Evolutionary conservation across 176 grass and related monocot species (phyloP).

Genomic region (Paspalum notatum): DNA sequence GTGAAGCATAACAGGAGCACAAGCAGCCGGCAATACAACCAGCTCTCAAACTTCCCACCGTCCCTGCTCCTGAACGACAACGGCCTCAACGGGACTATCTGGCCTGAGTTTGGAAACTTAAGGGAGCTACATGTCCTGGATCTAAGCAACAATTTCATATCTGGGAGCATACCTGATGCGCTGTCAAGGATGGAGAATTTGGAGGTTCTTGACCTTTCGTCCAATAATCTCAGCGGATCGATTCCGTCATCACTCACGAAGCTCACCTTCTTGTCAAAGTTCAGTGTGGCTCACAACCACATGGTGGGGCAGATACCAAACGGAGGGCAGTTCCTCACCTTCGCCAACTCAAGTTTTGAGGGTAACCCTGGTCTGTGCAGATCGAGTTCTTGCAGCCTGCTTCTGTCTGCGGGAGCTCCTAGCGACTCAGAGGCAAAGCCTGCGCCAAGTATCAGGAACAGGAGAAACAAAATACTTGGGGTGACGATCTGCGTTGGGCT

Average conservation of each 20-base stretch:
- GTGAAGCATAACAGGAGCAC: conserved; percentile 88
- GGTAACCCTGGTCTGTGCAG: conserved; percentile 80
- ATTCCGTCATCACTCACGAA: conserved; percentile 75
- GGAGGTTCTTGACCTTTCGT: conserved; percentile 90
- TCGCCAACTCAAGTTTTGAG: conserved; percentile 90
- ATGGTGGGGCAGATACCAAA: conserved; percentile 67
- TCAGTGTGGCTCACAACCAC: conserved; percentile 87
- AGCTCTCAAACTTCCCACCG: conserved; percentile 87
- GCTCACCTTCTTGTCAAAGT: conserved; percentile 95
- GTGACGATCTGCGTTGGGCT: conserved; percentile 71
- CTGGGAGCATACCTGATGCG: conserved; percentile 70
- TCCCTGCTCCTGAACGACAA: conserved; percentile 87
- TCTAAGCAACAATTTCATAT: conserved; percentile 81
- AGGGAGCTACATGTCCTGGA: conserved; percentile 91
- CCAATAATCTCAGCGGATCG: conserved; percentile 76
- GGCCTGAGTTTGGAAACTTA: conserved; percentile 78
- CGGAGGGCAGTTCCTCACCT: conserved; percentile 88
- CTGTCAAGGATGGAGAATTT: conserved; percentile 87
- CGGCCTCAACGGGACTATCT: conserved; percentile 69
- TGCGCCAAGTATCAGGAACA: conserved; percentile 39
- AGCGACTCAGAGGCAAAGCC: conserved; percentile 15
- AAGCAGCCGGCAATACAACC: conserved; percentile 84
- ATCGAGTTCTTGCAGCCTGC: conserved; percentile 56
- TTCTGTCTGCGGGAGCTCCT: conserved; percentile 32
- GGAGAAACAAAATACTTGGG: conserved; percentile 75